Evolutionary conservation across 2,329 filamentous ascomycete species (phyloP), one percentile per base, ranked within the genome.

Genomic region (Hirsutella thompsonii): DNA sequence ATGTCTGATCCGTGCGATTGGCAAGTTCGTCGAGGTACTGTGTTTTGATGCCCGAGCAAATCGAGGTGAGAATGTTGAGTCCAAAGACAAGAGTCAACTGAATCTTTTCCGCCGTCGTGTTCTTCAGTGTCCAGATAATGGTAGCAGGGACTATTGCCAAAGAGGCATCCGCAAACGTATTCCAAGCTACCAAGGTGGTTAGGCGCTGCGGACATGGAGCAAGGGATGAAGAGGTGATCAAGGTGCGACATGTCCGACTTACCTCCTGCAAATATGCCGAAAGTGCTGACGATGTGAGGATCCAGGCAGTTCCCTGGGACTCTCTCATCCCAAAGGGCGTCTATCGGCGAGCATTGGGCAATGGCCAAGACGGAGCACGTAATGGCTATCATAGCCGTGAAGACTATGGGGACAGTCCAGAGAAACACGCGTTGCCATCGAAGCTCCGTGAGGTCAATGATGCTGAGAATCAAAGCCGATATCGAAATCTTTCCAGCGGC

Each of bases 21-120:
- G 41, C 39, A 14, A 52, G 46, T 20, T 46, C 41, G 16, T 42
- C 46, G 28, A 52, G 44, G 34, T 50, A 50, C 19, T 49, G 46
- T 6, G 49, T 52, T 37, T 52, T 52, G 42, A 52, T 47, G 34
- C 49, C 49, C 9, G 48, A 50, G 43, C 47, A 50, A 30, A 50
- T 46, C 23, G 46, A 47, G 1, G 49, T 49, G n/a, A 52, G 46
- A 16, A 50, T 48, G 30, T 49, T 50, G 36, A 52, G 43, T 18
- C 47, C 48, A 29, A 50, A 50, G 21, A 52, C 46, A 14, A 52
- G 45, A 29, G 45, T 49, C 3, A 94, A 65, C 57, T 94, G 87
- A 2, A 87, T 77, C 32, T 70, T 64, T 52, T 87, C 90, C 36
- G 86, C 92, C 0, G 83, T 88, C 2, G 66, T 60, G 59, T 92